Conservation (phyloP, 441 rosid genomes). For the Kokia cookei region DNA sequence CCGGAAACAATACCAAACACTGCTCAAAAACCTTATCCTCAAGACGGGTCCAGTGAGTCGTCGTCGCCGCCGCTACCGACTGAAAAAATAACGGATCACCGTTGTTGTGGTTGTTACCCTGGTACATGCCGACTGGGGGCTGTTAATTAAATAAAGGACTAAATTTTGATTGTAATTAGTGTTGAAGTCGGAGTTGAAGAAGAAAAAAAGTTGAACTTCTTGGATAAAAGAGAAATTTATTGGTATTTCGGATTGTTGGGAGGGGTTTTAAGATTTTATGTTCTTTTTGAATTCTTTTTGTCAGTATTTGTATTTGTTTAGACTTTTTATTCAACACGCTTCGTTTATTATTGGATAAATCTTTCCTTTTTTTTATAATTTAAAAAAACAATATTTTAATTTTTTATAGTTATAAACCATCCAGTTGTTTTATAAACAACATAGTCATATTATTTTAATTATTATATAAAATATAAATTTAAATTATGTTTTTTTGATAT, state of each 20-base stretch:
- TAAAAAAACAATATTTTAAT: no score
- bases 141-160: no score
- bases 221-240: background rate
- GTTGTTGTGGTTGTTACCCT: background rate
- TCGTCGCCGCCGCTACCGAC: background rate
- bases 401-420: no score
- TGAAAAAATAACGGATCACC: background rate
- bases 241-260: conserved; percentile 2
- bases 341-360: conserved; percentile 30
- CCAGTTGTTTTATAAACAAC: no score
- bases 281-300: background rate
- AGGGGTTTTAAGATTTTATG: background rate
- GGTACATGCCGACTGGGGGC: background rate
- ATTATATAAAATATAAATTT: no score
- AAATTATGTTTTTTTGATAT: no score
- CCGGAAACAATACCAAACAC: conserved; percentile 50
- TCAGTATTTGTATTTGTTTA: conserved; percentile 12
- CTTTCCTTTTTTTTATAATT: background rate
- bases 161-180: no score
- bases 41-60: conserved; percentile 43
- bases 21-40: conserved; percentile 73
- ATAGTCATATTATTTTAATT: no score
- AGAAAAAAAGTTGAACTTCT: background rate
- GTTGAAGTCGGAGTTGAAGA: background rate
- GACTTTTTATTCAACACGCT: conserved; percentile 42